Evolutionary conservation across 177 flowering plant genomes (phyloP).

Genomic region (Vitis hybrid): DNA sequence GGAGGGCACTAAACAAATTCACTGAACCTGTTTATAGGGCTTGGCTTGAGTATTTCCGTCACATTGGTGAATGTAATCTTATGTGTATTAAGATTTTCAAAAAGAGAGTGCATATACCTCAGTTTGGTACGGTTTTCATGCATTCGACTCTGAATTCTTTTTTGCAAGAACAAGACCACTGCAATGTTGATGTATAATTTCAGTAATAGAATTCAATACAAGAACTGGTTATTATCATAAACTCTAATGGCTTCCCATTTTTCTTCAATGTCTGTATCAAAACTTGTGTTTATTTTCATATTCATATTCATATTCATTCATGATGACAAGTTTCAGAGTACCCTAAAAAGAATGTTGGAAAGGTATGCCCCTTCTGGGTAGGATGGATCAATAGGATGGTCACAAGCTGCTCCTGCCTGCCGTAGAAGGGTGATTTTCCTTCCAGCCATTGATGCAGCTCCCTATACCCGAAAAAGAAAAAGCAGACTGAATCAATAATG

Average conservation of each 20-base stretch:
- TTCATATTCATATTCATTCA: neutral
- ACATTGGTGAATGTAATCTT: conserved; percentile 16
- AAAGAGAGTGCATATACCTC: neutral
- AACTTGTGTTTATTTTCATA: neutral
- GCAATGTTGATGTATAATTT: conserved; percentile 11
- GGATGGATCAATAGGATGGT: conserved; percentile 92
- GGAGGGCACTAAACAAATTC: conserved; percentile 38
- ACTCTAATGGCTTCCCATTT: too few species aligned
- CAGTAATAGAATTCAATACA: neutral
- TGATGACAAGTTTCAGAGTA: conserved; percentile 28
- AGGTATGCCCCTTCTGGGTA: conserved; percentile 94
- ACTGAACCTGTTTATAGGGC: neutral
- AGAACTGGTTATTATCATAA: neutral
- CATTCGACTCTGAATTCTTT: neutral
- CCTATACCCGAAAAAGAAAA: conserved; percentile 32
- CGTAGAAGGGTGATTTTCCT: conserved; percentile 69
- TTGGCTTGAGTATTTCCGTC: neutral
- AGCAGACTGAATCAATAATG: neutral
- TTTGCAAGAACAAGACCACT: neutral
- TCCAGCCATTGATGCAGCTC: conserved; percentile 78
- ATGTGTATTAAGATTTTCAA: conserved; percentile 15
- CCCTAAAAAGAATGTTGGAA: conserved; percentile 72
- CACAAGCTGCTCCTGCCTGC: conserved; percentile 89
- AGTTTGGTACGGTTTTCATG: neutral
- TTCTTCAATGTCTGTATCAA: neutral